Evolutionary conservation across 2,329 filamentous ascomycete species (phyloP).

Genomic region (Fusarium domesticum): DNA sequence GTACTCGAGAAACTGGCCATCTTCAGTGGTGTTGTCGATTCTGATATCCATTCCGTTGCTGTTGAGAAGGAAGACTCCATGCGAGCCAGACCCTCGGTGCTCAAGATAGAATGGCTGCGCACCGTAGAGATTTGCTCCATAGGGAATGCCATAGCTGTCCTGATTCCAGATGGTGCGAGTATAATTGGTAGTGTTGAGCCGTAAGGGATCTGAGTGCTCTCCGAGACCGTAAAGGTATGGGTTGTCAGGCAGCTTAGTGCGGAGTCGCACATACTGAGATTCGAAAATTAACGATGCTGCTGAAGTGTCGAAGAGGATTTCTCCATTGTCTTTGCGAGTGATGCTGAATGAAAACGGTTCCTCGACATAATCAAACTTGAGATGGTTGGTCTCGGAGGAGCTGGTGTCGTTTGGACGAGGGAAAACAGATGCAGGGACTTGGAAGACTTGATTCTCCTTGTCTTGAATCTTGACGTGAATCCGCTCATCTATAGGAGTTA

Average conservation of each 20-base stretch:
- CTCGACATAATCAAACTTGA: not conserved
- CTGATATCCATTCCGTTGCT: conserved; percentile 73
- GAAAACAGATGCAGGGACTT: conserved; percentile 2
- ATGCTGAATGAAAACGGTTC: conserved; percentile 1
- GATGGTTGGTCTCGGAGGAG: not conserved
- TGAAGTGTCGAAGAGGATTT: conserved; percentile 2
- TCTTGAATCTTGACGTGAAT: conserved; percentile 1
- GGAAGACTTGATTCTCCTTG: not conserved
- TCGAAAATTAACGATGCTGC: conserved; percentile 1
- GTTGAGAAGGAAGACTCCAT: conserved; percentile 76
- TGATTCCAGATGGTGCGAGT: conserved; percentile 66
- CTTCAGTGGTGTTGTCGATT: conserved; percentile 58
- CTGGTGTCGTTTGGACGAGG: not conserved
- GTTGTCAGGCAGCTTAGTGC: not conserved
- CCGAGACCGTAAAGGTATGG: conserved; percentile 3
- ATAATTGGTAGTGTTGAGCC: not conserved
- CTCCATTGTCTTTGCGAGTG: not conserved
- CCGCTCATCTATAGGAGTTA: not conserved
- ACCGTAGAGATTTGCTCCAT: conserved; percentile 70
- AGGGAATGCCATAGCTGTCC: conserved; percentile 61
- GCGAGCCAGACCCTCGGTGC: conserved; percentile 44
- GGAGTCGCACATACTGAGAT: not conserved
- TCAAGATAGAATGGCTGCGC: conserved; percentile 77
- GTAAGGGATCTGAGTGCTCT: conserved; percentile 3
- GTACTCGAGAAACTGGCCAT: conserved; percentile 72